phyloP scores from a whole-genome alignment of 2,329 filamentous ascomycete species.

The Tolypocladium sp. region DNA sequence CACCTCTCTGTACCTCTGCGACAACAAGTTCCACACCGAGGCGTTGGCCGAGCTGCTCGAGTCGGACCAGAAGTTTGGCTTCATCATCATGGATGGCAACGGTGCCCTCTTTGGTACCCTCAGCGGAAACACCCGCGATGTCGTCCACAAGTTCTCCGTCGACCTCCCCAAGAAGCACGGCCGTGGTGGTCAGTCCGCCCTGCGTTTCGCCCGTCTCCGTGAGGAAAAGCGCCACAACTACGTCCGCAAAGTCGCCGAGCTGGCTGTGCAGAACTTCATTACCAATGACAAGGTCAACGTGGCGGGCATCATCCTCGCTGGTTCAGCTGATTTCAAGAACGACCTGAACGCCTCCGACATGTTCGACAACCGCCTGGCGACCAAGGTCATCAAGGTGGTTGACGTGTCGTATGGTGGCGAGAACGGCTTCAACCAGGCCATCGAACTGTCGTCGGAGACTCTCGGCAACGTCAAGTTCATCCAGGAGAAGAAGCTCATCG shows the following conservation, averaged over 20 bases:
- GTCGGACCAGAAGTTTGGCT: constrained; percentile 98
- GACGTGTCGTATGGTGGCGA: constrained; percentile 98
- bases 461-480: constrained; percentile 99
- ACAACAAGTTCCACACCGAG: constrained; percentile 99
- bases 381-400: constrained; percentile 98
- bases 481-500: constrained; percentile 99
- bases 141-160: constrained; percentile 96
- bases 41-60: constrained; percentile 93
- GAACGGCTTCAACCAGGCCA: constrained; percentile 99
- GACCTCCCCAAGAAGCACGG: constrained; percentile 99
- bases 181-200: constrained; percentile 97
- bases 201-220: constrained; percentile 98
- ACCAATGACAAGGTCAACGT: constrained; percentile 98
- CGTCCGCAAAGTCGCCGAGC: constrained; percentile 94
- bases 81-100: constrained; percentile 99
- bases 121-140: constrained; percentile 92
- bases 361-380: constrained; percentile 84
- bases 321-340: constrained; percentile 99
- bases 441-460: constrained; percentile 89
- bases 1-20: constrained; percentile 96
- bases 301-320: constrained; percentile 86
- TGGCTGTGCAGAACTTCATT: constrained; percentile 98
- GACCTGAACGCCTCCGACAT: constrained; percentile 95
- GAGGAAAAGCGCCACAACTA: constrained; percentile 99
- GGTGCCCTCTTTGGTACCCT: constrained; percentile 94